A percentile compares a stretch with the other conserved stretches of the same genome.
These are phyloP conservation scores for Nakazawaea ernobii DNA, from an alignment of 805 yeast species.

Conservation along the genomic window DNA sequence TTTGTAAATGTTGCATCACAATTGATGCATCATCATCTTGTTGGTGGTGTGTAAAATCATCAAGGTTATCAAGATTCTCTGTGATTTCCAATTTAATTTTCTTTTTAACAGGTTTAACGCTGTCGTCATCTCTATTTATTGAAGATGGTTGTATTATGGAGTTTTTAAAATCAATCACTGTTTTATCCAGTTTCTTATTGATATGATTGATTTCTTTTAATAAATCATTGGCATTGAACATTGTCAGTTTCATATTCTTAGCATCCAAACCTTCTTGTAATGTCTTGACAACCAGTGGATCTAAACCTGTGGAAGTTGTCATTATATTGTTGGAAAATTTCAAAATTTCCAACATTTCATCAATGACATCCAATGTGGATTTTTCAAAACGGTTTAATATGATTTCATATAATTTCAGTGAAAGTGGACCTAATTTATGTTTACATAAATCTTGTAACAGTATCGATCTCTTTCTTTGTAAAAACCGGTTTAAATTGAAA, in stretches of 20 bases:
- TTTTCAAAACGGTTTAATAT: constrained; percentile 57
- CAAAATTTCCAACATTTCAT: constrained; percentile 19
- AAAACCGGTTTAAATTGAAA: constrained; percentile 59
- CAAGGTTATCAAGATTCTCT: constrained; percentile 21
- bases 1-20: constrained; percentile 54
- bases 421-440: constrained; percentile 63
- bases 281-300: constrained; percentile 17
- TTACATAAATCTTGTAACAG: constrained; percentile 59
- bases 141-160: constrained; percentile 6
- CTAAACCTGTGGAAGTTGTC: constrained; percentile 24
- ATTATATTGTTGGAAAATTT: constrained; percentile 25
- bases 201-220: constrained; percentile 18
- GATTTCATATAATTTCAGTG: constrained; percentile 57
- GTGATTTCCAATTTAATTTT: constrained; percentile 24
- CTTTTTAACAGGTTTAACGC: constrained; percentile 9
- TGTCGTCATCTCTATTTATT: constrained; percentile 12
- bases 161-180: neutral
- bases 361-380: constrained; percentile 33
- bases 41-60: constrained; percentile 25
- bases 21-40: constrained; percentile 20
- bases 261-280: constrained; percentile 23
- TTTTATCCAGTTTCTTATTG: neutral
- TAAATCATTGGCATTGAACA: constrained; percentile 40
- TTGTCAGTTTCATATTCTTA: constrained; percentile 29
- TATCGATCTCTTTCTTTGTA: constrained; percentile 58